Percentiles rank a stretch among this genome's conserved stretches.
Conservation (phyloP, 768 basidiomycete species). For the Boletus speciosus region DNA sequence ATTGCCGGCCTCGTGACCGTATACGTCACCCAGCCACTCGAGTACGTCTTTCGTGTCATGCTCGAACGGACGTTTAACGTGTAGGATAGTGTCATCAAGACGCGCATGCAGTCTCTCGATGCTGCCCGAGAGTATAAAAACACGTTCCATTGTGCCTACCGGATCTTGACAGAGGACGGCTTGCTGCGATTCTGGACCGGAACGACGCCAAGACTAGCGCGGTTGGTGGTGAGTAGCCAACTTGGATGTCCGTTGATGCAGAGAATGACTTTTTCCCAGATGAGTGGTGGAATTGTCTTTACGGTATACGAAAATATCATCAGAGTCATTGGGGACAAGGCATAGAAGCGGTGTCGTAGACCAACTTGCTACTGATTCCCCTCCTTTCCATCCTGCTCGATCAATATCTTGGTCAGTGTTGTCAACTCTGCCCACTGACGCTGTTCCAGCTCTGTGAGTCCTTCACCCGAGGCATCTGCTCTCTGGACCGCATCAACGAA, state of each 20-base stretch:
- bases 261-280: constrained; percentile 37
- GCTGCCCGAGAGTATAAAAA: constrained; percentile 86
- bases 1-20: constrained; percentile 95
- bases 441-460: constrained; percentile 13
- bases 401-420: constrained; percentile 14
- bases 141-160: constrained; percentile 92
- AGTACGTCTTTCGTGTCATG: constrained; percentile 43
- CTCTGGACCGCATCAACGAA: constrained; percentile 14
- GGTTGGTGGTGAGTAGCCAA: constrained; percentile 66
- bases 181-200: constrained; percentile 94
- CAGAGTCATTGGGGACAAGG: constrained; percentile 37
- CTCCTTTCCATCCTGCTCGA: constrained; percentile 6
- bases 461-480: constrained; percentile 10
- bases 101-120: constrained; percentile 92
- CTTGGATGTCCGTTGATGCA: not conserved
- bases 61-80: not conserved
- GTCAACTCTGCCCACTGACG: constrained; percentile 21
- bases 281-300: constrained; percentile 92
- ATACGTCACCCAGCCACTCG: constrained; percentile 83
- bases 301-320: constrained; percentile 87
- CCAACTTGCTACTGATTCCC: not conserved
- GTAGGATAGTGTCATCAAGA: constrained; percentile 81
- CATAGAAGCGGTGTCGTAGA: constrained; percentile 3
- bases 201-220: constrained; percentile 82
- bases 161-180: constrained; percentile 93